phyloP scores from a whole-genome alignment of 441 rosid genomes.

The Flueggea neowawraea region DNA sequence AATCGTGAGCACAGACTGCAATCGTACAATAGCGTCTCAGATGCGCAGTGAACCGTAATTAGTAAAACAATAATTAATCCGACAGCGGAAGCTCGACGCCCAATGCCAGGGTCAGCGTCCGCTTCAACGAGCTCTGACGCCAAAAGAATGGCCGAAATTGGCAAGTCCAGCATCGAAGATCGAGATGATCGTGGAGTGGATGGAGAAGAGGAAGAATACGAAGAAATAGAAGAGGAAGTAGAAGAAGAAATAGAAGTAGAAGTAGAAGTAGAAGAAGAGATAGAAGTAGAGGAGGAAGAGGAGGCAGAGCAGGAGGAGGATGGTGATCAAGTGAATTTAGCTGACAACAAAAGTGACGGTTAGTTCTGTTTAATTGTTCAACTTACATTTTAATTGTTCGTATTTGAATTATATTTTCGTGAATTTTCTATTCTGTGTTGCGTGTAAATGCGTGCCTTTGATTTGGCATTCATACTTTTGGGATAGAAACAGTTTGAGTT shows the following conservation, averaged over 20 bases:
- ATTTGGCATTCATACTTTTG: too few relatives aligned
- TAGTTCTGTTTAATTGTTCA: constrained; percentile 4
- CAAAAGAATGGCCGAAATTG: background rate
- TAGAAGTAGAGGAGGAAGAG: constrained; percentile 8
- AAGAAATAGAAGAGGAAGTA: constrained; percentile 9
- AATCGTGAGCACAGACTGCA: too few relatives aligned
- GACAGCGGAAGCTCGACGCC: too few relatives aligned
- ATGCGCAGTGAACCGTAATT: too few relatives aligned
- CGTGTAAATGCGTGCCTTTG: too few relatives aligned
- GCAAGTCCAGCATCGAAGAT: background rate
- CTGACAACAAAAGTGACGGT: constrained; percentile 8
- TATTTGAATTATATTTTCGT: background rate
- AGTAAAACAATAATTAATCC: too few relatives aligned
- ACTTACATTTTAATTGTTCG: background rate
- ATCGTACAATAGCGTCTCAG: background rate
- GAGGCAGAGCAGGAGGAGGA: constrained; percentile 1
- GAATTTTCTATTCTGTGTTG: background rate
- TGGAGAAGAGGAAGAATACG: constrained; percentile 4
- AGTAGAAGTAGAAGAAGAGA: constrained; percentile 10
- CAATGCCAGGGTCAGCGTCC: too few relatives aligned
- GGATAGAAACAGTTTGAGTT: too few relatives aligned
- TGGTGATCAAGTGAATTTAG: background rate
- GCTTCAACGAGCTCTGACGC: too few relatives aligned
- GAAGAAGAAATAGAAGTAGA: constrained; percentile 1
- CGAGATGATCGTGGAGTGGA: background rate